phyloP scores from a whole-genome alignment of 2,329 filamentous ascomycete genomes.

The Monascus ruber region DNA sequence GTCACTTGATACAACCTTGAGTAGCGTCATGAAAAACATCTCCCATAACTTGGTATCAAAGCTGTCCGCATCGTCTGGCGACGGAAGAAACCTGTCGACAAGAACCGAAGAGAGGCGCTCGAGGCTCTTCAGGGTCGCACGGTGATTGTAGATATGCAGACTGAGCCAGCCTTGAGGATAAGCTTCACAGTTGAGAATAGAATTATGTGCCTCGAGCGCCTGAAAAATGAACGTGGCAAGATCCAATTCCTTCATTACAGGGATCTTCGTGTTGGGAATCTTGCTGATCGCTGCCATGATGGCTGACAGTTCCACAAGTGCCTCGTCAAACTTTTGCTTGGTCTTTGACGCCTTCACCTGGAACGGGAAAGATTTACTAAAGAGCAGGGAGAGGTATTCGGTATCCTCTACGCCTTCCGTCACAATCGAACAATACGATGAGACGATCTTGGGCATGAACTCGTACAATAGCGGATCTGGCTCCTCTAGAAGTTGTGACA shows the following conservation, averaged over 20 bases:
- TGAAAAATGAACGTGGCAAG: conserved; percentile 65
- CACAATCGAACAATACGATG: conserved; percentile 73
- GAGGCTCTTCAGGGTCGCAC: conserved; percentile 73
- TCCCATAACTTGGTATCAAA: conserved; percentile 96
- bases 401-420: conserved; percentile 49
- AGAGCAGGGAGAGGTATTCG: conserved; percentile 66
- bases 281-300: conserved; percentile 73
- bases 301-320: conserved; percentile 76
- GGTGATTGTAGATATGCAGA: conserved; percentile 84
- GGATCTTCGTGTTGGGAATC: conserved; percentile 60
- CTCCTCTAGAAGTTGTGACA: conserved; percentile 72
- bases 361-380: conserved; percentile 84
- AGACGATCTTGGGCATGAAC: conserved; percentile 81
- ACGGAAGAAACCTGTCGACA: conserved; percentile 71
- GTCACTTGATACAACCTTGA: conserved; percentile 81
- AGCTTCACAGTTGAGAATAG: conserved; percentile 76
- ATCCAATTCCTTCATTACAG: conserved; percentile 67
- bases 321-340: conserved; percentile 64
- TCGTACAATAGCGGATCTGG: conserved; percentile 73
- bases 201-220: conserved; percentile 73
- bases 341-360: conserved; percentile 56
- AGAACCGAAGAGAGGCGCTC: conserved; percentile 72
- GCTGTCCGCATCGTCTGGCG: conserved; percentile 79
- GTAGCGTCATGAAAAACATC: conserved; percentile 75
- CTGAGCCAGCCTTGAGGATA: conserved; percentile 88